Conservation (phyloP, 192 early-diverging fungal species). For the Spizellomyces punctatus region DNA sequence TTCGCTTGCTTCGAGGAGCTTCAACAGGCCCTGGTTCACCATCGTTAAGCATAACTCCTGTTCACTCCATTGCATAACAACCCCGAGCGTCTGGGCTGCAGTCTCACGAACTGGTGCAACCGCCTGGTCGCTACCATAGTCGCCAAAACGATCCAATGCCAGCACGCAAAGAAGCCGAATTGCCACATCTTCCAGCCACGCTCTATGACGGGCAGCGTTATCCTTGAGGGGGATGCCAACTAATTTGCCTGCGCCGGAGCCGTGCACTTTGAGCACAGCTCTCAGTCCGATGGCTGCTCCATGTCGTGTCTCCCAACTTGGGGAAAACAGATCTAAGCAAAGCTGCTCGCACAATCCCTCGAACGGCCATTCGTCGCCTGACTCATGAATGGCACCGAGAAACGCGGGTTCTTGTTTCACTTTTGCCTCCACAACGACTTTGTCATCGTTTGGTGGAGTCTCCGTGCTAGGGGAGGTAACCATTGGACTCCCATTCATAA, state of each 20-base stretch:
- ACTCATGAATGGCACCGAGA: constrained; percentile 40
- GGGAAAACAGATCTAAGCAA: constrained; percentile 71
- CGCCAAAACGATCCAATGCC: constrained; percentile 92
- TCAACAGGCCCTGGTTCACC: constrained; percentile 61
- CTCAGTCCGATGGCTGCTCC: constrained; percentile 95
- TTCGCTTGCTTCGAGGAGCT: constrained; percentile 46
- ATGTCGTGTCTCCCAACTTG: constrained; percentile 91
- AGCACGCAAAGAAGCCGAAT: constrained; percentile 93
- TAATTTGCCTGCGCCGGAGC: constrained; percentile 76
- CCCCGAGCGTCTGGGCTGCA: constrained; percentile 74
- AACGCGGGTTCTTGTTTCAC: neutral
- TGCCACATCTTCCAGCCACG: constrained; percentile 84
- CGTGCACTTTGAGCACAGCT: constrained; percentile 84
- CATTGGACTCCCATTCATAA: neutral
- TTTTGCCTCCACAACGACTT: constrained; percentile 40
- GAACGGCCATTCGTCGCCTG: constrained; percentile 72
- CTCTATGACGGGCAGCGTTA: constrained; percentile 72
- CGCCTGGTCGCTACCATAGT: constrained; percentile 94
- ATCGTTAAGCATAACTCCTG: constrained; percentile 56
- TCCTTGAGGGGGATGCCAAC: constrained; percentile 51
- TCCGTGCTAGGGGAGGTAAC: neutral
- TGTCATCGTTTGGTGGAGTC: neutral
- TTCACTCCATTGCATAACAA: constrained; percentile 62
- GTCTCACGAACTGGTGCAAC: constrained; percentile 96
- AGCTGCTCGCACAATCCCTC: constrained; percentile 68